Evolutionary conservation across 2,329 filamentous ascomycete genomes (phyloP), one percentile per base, ranked within the genome.

Genomic region (Phialophora expanda): DNA sequence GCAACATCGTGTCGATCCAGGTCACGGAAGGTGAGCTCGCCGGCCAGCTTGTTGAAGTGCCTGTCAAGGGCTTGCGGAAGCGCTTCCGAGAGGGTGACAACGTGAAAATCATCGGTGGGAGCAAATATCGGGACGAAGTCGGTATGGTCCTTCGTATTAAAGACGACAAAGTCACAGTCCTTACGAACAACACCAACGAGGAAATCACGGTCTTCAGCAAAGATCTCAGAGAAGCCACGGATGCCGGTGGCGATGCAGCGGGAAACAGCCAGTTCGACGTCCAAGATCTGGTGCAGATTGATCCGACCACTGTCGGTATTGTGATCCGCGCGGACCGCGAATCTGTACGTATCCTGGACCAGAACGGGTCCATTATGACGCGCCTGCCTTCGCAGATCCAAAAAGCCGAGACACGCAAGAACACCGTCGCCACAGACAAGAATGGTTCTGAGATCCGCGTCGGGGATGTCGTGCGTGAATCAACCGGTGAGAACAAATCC

Each of bases 171-270:
- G 93, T 99, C 65, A 98, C 95, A 1, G 83, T 99, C 70, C 83
- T 99, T 70, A 97, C 92, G 56, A 95, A 99, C 79, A 92, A 95
- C 76, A 95, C 88, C 67, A 94, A 95, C 78, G 89, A 89, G 60
- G 95, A 99, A 76, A 93, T 99, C 72, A 97, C 93, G 0, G 95
- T 99, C 38, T 99, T 99, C 76, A 97, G 94, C 82, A 97, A 96
- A 77, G 95, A 99, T 80, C 81, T 99, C 67, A 88, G 96, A 71
- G 92, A 97, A 78, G 95, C 95, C 30, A 92, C 92, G 62, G 95
- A 98, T 75, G 92, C 93, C 72, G 93, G 93, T 69, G 93, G 92
- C 17, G 62, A 56, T 20, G 89, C 93, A 74, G 90, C 92, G 30
- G 87, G 88, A 34, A 61, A 44, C 20, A 84, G 81, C 66, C 91